Percentiles rank a stretch among this genome's conserved stretches.
These are phyloP conservation scores for Sporothrix sp. DNA, from an alignment of 2,329 filamentous ascomycete species.

Conservation along the genomic window DNA sequence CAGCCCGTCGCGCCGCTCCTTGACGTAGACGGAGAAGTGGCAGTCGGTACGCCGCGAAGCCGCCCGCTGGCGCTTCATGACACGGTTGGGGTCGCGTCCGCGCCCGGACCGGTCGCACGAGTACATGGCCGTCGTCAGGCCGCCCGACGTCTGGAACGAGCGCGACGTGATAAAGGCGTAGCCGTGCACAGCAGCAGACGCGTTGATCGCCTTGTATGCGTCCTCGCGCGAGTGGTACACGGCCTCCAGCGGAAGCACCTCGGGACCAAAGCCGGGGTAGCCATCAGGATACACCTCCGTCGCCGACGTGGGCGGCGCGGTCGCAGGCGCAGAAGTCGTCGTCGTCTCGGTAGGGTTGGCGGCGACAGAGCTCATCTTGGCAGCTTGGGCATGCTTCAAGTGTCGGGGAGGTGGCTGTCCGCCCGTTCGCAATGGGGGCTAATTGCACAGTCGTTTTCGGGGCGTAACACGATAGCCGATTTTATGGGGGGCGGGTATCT, in stretches of 20 bases:
- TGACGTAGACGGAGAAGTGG: constrained; percentile 11
- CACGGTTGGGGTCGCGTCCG: constrained; percentile 9
- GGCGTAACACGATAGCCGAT: too few species aligned
- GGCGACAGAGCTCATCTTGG: constrained; percentile 3
- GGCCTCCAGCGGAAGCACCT: constrained; percentile 9
- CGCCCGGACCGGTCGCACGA: constrained; percentile 12
- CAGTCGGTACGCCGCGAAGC: constrained; percentile 13
- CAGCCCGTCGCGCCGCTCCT: constrained; percentile 11
- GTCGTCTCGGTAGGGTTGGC: background rate
- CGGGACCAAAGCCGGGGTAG: constrained; percentile 10
- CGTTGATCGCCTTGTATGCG: constrained; percentile 13
- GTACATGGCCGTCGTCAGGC: constrained; percentile 12
- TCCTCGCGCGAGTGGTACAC: constrained; percentile 10
- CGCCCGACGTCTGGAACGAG: constrained; percentile 11
- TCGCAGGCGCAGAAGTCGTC: background rate
- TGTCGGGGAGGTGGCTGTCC: too few species aligned
- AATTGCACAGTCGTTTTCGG: too few species aligned
- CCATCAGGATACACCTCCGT: constrained; percentile 6
- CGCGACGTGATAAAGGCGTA: constrained; percentile 14
- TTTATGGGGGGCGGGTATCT: too few species aligned
- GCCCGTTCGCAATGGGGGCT: too few species aligned
- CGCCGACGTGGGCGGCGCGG: background rate
- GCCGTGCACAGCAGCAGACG: constrained; percentile 7
- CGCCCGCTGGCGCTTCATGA: constrained; percentile 12
- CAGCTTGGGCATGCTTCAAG: background rate